Evolutionary conservation across 306 rosid species (phyloP), one percentile per base, ranked within the genome.

Genomic region (Glycine tomentella): DNA sequence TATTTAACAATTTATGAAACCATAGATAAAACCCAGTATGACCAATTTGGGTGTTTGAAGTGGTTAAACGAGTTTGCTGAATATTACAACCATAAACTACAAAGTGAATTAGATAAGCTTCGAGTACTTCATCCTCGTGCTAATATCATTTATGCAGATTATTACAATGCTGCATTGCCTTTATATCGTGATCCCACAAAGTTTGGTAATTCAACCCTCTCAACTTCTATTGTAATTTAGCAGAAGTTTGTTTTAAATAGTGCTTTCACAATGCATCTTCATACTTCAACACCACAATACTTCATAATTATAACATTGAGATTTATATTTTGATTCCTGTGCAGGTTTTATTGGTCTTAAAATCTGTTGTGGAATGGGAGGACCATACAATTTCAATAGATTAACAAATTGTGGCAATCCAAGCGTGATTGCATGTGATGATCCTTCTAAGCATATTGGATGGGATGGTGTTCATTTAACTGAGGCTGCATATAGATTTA

Each of bases 391-490:
- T 71, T 87, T 0, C 51, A 85, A 83, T 15, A 1, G 2, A 70
- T 53, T 85, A 34, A 8, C 1, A 9, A 0, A 0, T 7, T 87
- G 89, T 74, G 86, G 87, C 0, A 4, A 7, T 7, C 51, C 66
- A 61, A 44, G 65, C 0, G 79, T 31, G 34, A 20, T 2, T 48
- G 77, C 50, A 8, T 89, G 91, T 76, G 89, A 81, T 48, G 87
- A 87, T 48, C 91, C 91, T 55, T 87, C 87, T 3, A 61, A 83
- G 63, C 70, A 75, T 76, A 87, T 83, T 66, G 56, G 78, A 3
- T 89, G 44, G 92, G 92, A 89, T 83, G 88, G 91, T 52, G 3
- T 87, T 55, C 93, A 90, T 76, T 86, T 90, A 59, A 90, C 97
- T 0, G 92, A 89, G 72, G 92, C 93, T 1, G 93, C 97, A 52